A percentile compares a stretch with the other conserved stretches of the same genome.
Conservation (phyloP, 2,329 filamentous ascomycete genomes). For the Cytospora paraplurivora region DNA sequence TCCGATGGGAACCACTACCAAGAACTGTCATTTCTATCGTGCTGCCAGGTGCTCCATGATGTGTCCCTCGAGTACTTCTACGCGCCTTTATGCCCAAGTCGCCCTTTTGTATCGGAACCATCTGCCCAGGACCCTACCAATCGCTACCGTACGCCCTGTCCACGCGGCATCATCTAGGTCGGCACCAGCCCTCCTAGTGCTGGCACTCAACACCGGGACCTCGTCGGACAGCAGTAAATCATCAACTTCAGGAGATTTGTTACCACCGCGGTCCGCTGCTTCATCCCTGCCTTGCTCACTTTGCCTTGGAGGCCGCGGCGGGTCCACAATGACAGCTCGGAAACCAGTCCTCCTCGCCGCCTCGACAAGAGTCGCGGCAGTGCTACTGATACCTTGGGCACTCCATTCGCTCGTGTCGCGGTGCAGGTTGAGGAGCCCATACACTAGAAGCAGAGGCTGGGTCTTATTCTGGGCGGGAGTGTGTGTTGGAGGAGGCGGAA, state of each 20-base stretch:
- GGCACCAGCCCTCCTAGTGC: slow-evolving; percentile 45
- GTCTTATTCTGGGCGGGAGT: slow-evolving; percentile 1
- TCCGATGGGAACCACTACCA: background rate
- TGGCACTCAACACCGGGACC: slow-evolving; percentile 65
- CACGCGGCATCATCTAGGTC: slow-evolving; percentile 53
- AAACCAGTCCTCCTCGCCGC: slow-evolving; percentile 52
- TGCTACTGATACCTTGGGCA: slow-evolving; percentile 68
- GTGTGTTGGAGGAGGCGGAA: slow-evolving; percentile 40
- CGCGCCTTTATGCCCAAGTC: slow-evolving; percentile 36
- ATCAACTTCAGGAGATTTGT: slow-evolving; percentile 29
- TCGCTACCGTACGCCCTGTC: slow-evolving; percentile 60
- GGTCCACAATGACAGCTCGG: slow-evolving; percentile 52
- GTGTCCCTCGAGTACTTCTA: background rate
- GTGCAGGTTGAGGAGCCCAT: slow-evolving; percentile 68
- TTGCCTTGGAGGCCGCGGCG: slow-evolving; percentile 34
- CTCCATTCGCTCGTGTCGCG: slow-evolving; percentile 72
- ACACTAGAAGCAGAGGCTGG: slow-evolving; percentile 58
- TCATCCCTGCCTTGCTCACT: slow-evolving; percentile 16
- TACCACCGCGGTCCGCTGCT: slow-evolving; percentile 17
- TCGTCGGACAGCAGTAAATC: slow-evolving; percentile 46
- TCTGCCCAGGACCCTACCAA: slow-evolving; percentile 59
- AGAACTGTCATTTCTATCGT: too few relatives aligned
- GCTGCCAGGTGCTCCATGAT: background rate
- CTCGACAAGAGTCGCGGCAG: slow-evolving; percentile 65
- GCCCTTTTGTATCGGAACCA: slow-evolving; percentile 63